Evolutionary conservation across 176 grass and related monocot species (phyloP).

Genomic region (Phragmites australis): DNA sequence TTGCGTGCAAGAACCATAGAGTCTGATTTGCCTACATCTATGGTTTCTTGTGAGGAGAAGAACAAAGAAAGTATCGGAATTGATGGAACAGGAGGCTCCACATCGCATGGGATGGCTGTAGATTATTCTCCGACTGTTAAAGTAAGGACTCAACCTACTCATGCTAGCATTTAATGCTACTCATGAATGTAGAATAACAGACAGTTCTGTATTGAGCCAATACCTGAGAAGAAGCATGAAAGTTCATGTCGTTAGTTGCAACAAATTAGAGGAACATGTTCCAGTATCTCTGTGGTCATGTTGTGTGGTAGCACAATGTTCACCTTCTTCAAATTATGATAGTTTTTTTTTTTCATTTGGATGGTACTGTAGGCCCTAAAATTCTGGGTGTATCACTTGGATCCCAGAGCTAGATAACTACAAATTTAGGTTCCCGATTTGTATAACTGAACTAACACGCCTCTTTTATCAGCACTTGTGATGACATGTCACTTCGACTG

Average conservation of each 20-base stretch:
- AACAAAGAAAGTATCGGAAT: conserved; percentile 12
- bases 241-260: conserved; percentile 1
- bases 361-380: not conserved
- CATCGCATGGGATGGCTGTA: conserved; percentile 16
- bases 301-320: not conserved
- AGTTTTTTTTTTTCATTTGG: not conserved
- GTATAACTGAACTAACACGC: no score
- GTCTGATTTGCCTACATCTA: conserved; percentile 33
- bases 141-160: conserved; percentile 45
- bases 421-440: not conserved
- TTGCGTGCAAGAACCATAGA: conserved; percentile 66
- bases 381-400: not conserved
- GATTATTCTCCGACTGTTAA: conserved; percentile 30
- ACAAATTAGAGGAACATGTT: not conserved
- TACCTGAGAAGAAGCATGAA: not conserved
- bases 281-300: not conserved
- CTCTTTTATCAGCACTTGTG: no score
- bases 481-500: not conserved
- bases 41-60: conserved; percentile 20
- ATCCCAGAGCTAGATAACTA: not conserved
- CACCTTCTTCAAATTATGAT: not conserved
- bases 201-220: conserved; percentile 8
- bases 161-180: conserved; percentile 12
- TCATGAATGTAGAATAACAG: not conserved
- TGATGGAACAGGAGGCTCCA: conserved; percentile 39